Percentiles rank a stretch among this genome's conserved stretches.
Conservation (phyloP, 805 yeast species). For the Lachancea nothofagi region DNA sequence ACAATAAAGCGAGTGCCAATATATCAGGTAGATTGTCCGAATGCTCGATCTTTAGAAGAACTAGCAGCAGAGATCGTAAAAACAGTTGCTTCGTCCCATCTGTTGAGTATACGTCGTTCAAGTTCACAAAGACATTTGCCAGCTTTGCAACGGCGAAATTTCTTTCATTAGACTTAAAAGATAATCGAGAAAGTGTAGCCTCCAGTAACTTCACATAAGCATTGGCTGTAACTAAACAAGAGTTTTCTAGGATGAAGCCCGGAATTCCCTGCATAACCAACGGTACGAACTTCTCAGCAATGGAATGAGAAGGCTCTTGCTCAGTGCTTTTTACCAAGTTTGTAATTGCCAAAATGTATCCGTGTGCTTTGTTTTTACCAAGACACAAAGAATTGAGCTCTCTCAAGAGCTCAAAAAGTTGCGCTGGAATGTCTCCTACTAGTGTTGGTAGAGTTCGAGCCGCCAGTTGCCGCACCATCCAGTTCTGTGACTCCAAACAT, state of each 20-base stretch:
- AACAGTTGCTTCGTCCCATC: slow-evolving; percentile 51
- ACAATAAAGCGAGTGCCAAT: slow-evolving; percentile 34
- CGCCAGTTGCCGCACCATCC: slow-evolving; percentile 89
- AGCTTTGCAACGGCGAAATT: slow-evolving; percentile 20
- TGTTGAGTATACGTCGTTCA: slow-evolving; percentile 25
- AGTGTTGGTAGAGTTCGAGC: slow-evolving; percentile 61
- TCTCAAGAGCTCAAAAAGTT: slow-evolving; percentile 26
- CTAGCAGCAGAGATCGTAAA: slow-evolving; percentile 29
- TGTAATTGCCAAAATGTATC: slow-evolving; percentile 46
- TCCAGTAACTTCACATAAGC: slow-evolving; percentile 30
- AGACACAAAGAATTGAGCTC: slow-evolving; percentile 14
- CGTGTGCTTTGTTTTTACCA: slow-evolving; percentile 52
- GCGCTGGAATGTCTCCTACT: slow-evolving; percentile 32
- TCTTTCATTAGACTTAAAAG: background rate
- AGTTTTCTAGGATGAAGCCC: slow-evolving; percentile 19
- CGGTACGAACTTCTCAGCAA: slow-evolving; percentile 4
- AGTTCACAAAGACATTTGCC: slow-evolving; percentile 34
- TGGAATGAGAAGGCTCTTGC: background rate
- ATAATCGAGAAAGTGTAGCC: slow-evolving; percentile 11
- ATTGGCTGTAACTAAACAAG: slow-evolving; percentile 34
- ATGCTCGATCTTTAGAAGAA: slow-evolving; percentile 29
- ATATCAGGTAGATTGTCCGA: slow-evolving; percentile 25
- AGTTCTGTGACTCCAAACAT: slow-evolving; percentile 49
- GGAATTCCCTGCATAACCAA: slow-evolving; percentile 7
- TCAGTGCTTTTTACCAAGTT: slow-evolving; percentile 9